Conservation (phyloP, 352 stramenopile genomes). For the Phytophthora megakarya region DNA sequence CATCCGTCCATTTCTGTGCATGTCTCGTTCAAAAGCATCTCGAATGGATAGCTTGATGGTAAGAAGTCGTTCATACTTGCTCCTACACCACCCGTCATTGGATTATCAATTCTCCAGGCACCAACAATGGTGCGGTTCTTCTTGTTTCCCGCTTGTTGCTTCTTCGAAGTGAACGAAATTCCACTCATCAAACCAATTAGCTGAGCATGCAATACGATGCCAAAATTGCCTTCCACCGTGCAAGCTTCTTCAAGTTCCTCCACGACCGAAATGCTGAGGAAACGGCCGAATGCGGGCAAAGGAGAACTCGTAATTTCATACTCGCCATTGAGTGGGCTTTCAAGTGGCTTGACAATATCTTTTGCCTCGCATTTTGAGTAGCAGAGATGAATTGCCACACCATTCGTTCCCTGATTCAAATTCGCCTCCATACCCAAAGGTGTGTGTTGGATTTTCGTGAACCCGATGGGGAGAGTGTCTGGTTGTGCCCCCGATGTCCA, state of each 20-base stretch:
- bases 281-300: conserved; percentile 50
- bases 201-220: conserved; percentile 69
- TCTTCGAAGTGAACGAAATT: conserved; percentile 48
- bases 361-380: conserved; percentile 62
- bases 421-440: conserved; percentile 89
- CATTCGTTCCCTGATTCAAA: conserved; percentile 77
- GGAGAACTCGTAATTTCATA: conserved; percentile 69
- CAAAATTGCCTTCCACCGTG: conserved; percentile 74
- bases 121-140: conserved; percentile 56
- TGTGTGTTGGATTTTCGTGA: conserved; percentile 87
- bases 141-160: conserved; percentile 23
- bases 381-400: conserved; percentile 79
- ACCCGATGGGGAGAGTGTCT: conserved; percentile 66
- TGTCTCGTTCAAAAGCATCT: conserved; percentile 57
- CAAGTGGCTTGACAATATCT: conserved; percentile 61
- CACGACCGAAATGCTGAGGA: conserved; percentile 66
- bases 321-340: conserved; percentile 74
- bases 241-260: conserved; percentile 53
- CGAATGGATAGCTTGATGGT: conserved; percentile 69
- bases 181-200: conserved; percentile 64
- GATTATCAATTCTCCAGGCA: conserved; percentile 61
- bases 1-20: conserved; percentile 70
- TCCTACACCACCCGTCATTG: conserved; percentile 35
- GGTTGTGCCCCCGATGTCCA: conserved; percentile 71
- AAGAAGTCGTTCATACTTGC: conserved; percentile 68